Evolutionary conservation across 2,329 filamentous ascomycete species (phyloP).

Genomic region (Xenosphaeropsis pyriputrescens): DNA sequence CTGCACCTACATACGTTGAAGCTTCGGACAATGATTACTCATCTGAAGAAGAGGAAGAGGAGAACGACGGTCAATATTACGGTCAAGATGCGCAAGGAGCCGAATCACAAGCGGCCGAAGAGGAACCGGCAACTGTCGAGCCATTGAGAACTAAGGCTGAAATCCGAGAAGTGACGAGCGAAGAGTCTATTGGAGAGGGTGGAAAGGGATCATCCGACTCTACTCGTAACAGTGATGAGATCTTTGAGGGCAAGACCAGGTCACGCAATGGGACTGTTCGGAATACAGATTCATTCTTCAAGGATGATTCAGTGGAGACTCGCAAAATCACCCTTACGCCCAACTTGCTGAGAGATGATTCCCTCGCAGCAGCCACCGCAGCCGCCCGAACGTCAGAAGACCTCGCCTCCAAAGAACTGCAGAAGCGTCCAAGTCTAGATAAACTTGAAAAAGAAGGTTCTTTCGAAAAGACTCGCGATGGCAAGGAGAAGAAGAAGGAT

Average conservation of each 20-base stretch:
- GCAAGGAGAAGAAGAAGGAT: conserved; percentile 56
- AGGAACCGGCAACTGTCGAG: conserved; percentile 15
- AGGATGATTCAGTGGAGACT: conserved; percentile 86
- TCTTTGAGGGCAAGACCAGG: conserved; percentile 41
- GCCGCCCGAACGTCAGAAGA: conserved; percentile 24
- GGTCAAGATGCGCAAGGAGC: conserved; percentile 25
- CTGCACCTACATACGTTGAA: conserved; percentile 57
- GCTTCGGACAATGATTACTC: conserved; percentile 59
- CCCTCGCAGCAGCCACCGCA: conserved; percentile 21
- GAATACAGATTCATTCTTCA: conserved; percentile 95
- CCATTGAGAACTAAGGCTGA: conserved; percentile 21
- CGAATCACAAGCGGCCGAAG: conserved; percentile 17
- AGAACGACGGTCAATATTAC: conserved; percentile 27
- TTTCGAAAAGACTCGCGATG: conserved; percentile 54
- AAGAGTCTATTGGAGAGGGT: background rate
- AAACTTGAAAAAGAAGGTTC: conserved; percentile 54
- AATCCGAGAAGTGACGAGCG: background rate
- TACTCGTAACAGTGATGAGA: conserved; percentile 49
- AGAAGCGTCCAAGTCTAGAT: conserved; percentile 56
- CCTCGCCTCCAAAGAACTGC: conserved; percentile 27
- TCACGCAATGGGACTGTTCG: conserved; percentile 77
- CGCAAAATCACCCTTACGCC: conserved; percentile 96
- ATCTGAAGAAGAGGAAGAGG: conserved; percentile 46
- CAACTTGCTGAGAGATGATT: conserved; percentile 77
- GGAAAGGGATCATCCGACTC: conserved; percentile 19